These are phyloP conservation scores for Pulveroboletus sp. DNA, from an alignment of 768 basidiomycete genomes.

Conservation along the genomic window DNA sequence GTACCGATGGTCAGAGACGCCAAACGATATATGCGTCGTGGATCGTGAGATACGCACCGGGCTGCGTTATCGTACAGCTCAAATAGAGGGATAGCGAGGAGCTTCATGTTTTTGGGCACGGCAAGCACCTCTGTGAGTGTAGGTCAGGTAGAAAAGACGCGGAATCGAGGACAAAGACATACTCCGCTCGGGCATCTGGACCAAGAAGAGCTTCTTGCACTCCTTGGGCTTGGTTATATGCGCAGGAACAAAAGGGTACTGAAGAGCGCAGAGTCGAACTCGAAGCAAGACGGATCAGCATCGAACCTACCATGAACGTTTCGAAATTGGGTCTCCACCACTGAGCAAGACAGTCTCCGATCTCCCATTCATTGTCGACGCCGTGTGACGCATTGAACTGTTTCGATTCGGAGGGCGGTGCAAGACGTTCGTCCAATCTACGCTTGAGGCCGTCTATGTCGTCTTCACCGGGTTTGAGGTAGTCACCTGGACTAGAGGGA, in stretches of 20 bases:
- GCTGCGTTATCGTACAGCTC: slow-evolving; percentile 98
- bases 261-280: slow-evolving; percentile 1
- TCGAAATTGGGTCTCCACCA: slow-evolving; percentile 99
- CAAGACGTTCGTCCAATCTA: slow-evolving; percentile 84
- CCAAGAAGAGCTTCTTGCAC: slow-evolving; percentile 92
- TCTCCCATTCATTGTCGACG: slow-evolving; percentile 90
- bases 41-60: slow-evolving; percentile 39
- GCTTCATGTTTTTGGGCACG: slow-evolving; percentile 98
- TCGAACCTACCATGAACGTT: slow-evolving; percentile 84
- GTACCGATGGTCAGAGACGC: background rate
- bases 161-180: slow-evolving; percentile 27
- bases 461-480: slow-evolving; percentile 93
- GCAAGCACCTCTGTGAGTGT: slow-evolving; percentile 76
- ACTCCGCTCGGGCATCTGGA: slow-evolving; percentile 95
- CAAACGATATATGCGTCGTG: slow-evolving; percentile 1
- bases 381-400: slow-evolving; percentile 76
- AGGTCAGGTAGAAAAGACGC: background rate
- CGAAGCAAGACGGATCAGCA: background rate
- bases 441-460: slow-evolving; percentile 88
- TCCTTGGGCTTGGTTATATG: slow-evolving; percentile 99
- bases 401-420: slow-evolving; percentile 65
- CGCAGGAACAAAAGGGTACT: slow-evolving; percentile 94
- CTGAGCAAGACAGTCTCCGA: slow-evolving; percentile 92
- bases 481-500: slow-evolving; percentile 82
- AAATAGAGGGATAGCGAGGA: slow-evolving; percentile 92